Conservation (phyloP, 1,284 basidiomycete genomes). For the Boletus sp. region DNA sequence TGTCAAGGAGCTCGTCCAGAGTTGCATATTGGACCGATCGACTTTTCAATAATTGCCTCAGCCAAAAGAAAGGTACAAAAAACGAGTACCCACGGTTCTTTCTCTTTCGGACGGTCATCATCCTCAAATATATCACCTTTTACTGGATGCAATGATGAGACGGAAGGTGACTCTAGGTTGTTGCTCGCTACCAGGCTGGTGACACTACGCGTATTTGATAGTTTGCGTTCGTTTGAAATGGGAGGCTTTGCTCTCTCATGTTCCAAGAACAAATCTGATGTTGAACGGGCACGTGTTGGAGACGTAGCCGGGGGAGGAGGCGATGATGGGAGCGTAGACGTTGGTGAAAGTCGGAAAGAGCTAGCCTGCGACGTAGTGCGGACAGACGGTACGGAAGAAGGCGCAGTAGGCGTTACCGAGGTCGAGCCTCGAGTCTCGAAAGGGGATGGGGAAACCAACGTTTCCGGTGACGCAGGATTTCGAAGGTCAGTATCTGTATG, state of each 20-base stretch:
- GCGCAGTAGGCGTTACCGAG: slow-evolving; percentile 47
- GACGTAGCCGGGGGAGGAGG: slow-evolving; percentile 37
- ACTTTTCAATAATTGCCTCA: slow-evolving; percentile 33
- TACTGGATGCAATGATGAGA: slow-evolving; percentile 12
- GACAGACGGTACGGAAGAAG: slow-evolving; percentile 36
- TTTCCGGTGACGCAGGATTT: slow-evolving; percentile 69
- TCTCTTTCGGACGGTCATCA: slow-evolving; percentile 34
- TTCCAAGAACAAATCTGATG: slow-evolving; percentile 51
- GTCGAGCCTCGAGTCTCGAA: slow-evolving; percentile 44
- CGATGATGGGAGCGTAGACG: slow-evolving; percentile 32
- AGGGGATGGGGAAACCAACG: slow-evolving; percentile 46
- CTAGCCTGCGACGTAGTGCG: slow-evolving; percentile 31
- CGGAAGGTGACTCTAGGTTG: slow-evolving; percentile 22
- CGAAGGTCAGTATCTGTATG: slow-evolving; percentile 41
- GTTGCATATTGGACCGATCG: slow-evolving; percentile 68
- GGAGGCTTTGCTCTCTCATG: slow-evolving; percentile 41
- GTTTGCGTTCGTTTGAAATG: slow-evolving; percentile 29
- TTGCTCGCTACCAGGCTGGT: slow-evolving; percentile 24
- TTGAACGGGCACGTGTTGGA: slow-evolving; percentile 52
- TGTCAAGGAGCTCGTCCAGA: slow-evolving; percentile 71
- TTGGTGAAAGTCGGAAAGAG: slow-evolving; percentile 31
- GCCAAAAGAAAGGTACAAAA: slow-evolving; percentile 2
- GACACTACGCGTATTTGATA: slow-evolving; percentile 32
- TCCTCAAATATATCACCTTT: slow-evolving; percentile 20
- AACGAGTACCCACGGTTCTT: slow-evolving; percentile 41